Evolutionary conservation across 768 basidiomycete species (phyloP), one percentile per base, ranked within the genome.

Genomic region (Lyophyllum semitale): DNA sequence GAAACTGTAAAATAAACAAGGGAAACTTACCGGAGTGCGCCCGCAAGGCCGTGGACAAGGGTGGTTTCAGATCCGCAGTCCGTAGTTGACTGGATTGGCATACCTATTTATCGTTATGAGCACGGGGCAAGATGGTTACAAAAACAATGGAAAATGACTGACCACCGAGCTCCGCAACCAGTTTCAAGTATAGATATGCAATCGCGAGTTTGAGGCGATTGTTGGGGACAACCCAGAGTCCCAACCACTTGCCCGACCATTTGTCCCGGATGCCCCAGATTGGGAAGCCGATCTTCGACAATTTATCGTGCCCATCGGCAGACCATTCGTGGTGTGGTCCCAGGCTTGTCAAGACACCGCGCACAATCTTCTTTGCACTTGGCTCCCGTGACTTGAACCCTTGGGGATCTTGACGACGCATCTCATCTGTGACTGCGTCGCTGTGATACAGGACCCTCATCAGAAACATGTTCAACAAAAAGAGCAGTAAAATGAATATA

Each of bases 41-140:
- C 72, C 2, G 49, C 59, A 35, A 70, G 51, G 1, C 70, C 70
- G 66, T 51, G 76, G 0, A 69, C 32, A 18, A 63, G 48, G 0
- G 68, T 72, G 0, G 73, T 76, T 45, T 78, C 74, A 0, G 68
- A 67, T 0, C 74, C 69, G 57, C 69, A 73, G 45, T 77, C 75
- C 0, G 68, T 72, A 1, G 66, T 66, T 8, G 65, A 63, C 48
- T 48, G 48, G 22, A 35, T 12, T 4, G 33, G 48, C 3, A 48
- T 33, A 2, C 48, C 48, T 48, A 40, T n/a, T 8, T 5, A 40
- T 20, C 17, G 8, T 8, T 40, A 20, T 17, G 18, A 40, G n/a
- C 17, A 17, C 17, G 7, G 5, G 6, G 7, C 18, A 4, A 40
- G 5, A 40, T 17, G 18, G 6, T 40, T 6, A 40, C n/a, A n/a